Base-by-base conservation (phyloP, 768 basidiomycete species). In the Calocybe gangraenosa region DNA sequence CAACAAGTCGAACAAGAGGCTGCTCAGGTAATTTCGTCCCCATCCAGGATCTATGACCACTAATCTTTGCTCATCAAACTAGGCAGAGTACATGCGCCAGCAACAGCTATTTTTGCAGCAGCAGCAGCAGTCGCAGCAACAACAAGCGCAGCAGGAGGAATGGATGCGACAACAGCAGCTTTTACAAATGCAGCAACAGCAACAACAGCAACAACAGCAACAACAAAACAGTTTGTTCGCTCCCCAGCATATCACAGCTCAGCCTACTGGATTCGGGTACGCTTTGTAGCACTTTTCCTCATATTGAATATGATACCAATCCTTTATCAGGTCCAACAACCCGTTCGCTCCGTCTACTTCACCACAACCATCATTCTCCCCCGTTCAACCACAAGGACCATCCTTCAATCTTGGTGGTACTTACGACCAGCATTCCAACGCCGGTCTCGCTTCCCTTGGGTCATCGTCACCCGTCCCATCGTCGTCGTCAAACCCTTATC, bases 1-100 rank as follows among this genome's bases (percentile, higher is more conserved):
- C 92, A 93, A 61, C 94, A 94, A 60, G 81, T 86, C 37, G 87
- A 94, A 56, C 92, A 94, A 56, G 92, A 95, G 63, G 84, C 84
- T 13, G 78, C 83, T 56, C 88, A 88, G 68, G 78, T 67, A 38
- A 7, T 5, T 45, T 44, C 15, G 32, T 22, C 17, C 65, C 23
- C 70, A 75, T 43, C 69, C 67, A 38, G 33, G 67, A 55, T 65
- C 65, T 42, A 32, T 45, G 5, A 37, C 8, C 30, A 33, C n/a
- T 42, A 2, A 42, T 20, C 34, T 46, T 13, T 44, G 6, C 5
- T 11, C 25, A 28, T 28, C 11, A 11, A 13, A 30, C 43, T 70
- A 88, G 61, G 84, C 84, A 30, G 86, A 90, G 52, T 85, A 81
- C 73, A 55, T 82, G 54, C 76, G 75, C 37, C 86, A 88, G 55